phyloP scores from a whole-genome alignment of 768 basidiomycete species.

The Rhizopogon roseolus region DNA sequence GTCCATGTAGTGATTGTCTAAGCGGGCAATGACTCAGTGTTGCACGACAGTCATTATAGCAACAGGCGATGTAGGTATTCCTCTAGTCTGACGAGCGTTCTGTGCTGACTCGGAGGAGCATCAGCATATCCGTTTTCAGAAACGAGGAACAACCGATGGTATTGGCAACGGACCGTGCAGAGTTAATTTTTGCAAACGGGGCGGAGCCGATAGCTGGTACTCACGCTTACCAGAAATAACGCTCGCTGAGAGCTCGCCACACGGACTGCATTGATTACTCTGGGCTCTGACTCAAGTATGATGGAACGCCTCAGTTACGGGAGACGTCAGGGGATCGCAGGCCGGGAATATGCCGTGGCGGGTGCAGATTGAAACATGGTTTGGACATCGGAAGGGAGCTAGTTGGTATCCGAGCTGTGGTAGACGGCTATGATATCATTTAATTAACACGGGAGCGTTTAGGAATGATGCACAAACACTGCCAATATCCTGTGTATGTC shows the following conservation, averaged over 20 bases:
- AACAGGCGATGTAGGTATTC: no score
- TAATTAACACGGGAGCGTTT: not conserved
- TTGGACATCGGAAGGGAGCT: not conserved
- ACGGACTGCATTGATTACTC: no score
- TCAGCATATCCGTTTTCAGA: not conserved
- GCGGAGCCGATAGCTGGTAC: not conserved
- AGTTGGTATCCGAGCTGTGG: not conserved
- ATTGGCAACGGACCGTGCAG: not conserved
- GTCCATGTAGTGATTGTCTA: not conserved
- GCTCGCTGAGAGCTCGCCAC: not conserved
- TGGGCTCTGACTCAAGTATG: not conserved
- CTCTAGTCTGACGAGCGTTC: no score
- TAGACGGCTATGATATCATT: not conserved
- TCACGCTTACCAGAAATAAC: not conserved
- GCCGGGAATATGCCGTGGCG: no score
- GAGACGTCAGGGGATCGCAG: no score
- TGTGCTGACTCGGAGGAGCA: not conserved
- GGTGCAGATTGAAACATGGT: not conserved
- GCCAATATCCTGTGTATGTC: not conserved
- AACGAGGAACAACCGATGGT: not conserved
- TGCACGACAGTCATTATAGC: no score
- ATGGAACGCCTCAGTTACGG: not conserved
- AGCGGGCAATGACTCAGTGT: not conserved
- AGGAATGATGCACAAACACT: not conserved
- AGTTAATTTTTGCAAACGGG: no score